These are phyloP conservation scores for Asterionellopsis glacialis DNA, from an alignment of 108 stramenopile species.

Conservation along the genomic window DNA sequence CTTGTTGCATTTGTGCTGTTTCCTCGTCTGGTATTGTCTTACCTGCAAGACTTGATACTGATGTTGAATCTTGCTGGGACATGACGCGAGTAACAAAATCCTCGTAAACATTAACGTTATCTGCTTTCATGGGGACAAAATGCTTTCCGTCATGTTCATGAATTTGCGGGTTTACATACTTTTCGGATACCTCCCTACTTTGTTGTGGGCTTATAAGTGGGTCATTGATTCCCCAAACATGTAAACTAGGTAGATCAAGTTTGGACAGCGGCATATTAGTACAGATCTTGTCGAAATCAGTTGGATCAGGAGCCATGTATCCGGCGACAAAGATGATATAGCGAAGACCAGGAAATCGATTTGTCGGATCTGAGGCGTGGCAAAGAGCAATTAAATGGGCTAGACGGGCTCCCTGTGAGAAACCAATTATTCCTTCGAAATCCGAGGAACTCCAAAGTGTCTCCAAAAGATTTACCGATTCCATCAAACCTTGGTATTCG, in stretches of 20 bases:
- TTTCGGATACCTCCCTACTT: constrained; percentile 28
- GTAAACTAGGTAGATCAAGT: constrained; percentile 42
- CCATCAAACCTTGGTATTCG: constrained; percentile 58
- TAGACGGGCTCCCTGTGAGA: constrained; percentile 74
- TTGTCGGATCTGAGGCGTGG: constrained; percentile 15
- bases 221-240: constrained; percentile 68
- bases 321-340: constrained; percentile 60
- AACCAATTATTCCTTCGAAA: constrained; percentile 68
- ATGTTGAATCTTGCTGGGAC: not conserved
- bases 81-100: constrained; percentile 39
- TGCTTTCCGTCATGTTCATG: constrained; percentile 64
- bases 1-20: constrained; percentile 44
- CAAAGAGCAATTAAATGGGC: constrained; percentile 42
- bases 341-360: constrained; percentile 38
- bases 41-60: not conserved
- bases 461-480: constrained; percentile 36
- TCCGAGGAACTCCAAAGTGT: constrained; percentile 27
- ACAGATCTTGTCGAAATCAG: not conserved
- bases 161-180: constrained; percentile 3
- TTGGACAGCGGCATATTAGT: not conserved
- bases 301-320: constrained; percentile 57
- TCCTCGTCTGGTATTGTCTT: constrained; percentile 60
- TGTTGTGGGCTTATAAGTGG: constrained; percentile 38
- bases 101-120: constrained; percentile 41
- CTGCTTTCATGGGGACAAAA: constrained; percentile 66